Conservation (phyloP, 2,329 filamentous ascomycete species). For the Botryosphaeria dothidea region DNA sequence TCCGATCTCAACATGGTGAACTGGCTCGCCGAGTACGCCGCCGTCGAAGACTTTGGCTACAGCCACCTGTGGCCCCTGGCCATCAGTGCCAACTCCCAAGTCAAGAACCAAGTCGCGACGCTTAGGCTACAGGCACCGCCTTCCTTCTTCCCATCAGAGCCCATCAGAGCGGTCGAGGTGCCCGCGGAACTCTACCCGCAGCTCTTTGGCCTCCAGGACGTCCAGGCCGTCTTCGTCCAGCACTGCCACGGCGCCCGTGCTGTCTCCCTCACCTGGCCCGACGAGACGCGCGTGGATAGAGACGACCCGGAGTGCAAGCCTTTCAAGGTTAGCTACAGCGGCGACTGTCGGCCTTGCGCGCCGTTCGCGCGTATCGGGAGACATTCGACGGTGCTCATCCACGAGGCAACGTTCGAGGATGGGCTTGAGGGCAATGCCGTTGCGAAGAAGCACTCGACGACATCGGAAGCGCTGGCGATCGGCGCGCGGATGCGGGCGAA, state of each 20-base stretch:
- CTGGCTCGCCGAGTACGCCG: conserved; percentile 77
- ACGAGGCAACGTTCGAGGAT: conserved; percentile 96
- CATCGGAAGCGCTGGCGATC: conserved; percentile 78
- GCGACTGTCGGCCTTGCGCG: conserved; percentile 76
- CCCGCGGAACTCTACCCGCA: conserved; percentile 38
- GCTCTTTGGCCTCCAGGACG: conserved; percentile 62
- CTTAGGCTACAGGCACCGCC: background rate
- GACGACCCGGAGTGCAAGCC: conserved; percentile 21
- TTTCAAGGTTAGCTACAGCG: conserved; percentile 89
- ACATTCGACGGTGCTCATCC: conserved; percentile 80
- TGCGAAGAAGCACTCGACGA: conserved; percentile 89
- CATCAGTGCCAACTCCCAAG: conserved; percentile 29
- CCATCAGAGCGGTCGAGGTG: background rate
- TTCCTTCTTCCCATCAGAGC: background rate
- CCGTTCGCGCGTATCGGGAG: conserved; percentile 70
- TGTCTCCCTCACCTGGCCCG: conserved; percentile 72
- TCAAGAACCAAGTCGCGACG: background rate
- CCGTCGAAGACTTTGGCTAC: conserved; percentile 76
- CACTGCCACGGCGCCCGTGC: conserved; percentile 83
- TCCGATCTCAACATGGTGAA: conserved; percentile 70
- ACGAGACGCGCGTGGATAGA: conserved; percentile 39
- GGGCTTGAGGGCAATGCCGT: conserved; percentile 74
- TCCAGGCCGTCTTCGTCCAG: conserved; percentile 67
- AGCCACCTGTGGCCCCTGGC: conserved; percentile 56
- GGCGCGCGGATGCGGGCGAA: conserved; percentile 77